Evolutionary conservation across 345 rosid genomes (phyloP), one percentile per base, ranked within the genome.

Genomic region (Dovyalis caffra): DNA sequence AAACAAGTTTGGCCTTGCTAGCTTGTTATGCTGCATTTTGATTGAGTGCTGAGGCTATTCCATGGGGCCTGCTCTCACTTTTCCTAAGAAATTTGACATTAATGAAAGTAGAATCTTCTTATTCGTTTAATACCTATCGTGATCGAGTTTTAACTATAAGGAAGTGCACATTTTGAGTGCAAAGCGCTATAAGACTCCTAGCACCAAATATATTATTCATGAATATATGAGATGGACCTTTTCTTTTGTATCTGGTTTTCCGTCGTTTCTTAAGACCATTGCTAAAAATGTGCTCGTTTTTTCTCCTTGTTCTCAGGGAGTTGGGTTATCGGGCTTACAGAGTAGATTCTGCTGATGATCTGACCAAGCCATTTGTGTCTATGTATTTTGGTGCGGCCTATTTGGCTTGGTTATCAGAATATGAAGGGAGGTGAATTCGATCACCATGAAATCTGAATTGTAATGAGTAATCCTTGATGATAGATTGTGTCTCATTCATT

Each of bases 331-430:
- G 87, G 76, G 99, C 96, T 68, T 95, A 93, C 84, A 85, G 81
- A 83, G 88, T 89, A 18, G 92, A 90, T 4, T 88, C 89, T 70
- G 82, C 43, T 31, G 94, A 87, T 45, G 97, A 95, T 77, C 71
- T 95, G 58, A 82, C 76, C 53, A 95, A 86, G 72, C 99, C 99
- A 78, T 93, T 93, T 77, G 88, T 86, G 38, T 95, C 98, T 23
- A 83, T 90, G 90, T 95, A 93, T 86, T 93, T 91, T 7, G 96
- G 97, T 33, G 94, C 93, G 8, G 97, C 98, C 35, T 93, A 93
- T 73, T 70, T 90, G 75, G 86, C 91, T 45, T 93, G 92, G 91
- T 77, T 95, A 85, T 87, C 93, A 18, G 87, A 85, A 80, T 93
- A 93, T 66, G 96, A 95, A 83, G 94, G 97, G 79, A 80, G 90